Evolutionary conservation across 805 yeast genomes (phyloP).

Genomic region (Suhomyces sp.): DNA sequence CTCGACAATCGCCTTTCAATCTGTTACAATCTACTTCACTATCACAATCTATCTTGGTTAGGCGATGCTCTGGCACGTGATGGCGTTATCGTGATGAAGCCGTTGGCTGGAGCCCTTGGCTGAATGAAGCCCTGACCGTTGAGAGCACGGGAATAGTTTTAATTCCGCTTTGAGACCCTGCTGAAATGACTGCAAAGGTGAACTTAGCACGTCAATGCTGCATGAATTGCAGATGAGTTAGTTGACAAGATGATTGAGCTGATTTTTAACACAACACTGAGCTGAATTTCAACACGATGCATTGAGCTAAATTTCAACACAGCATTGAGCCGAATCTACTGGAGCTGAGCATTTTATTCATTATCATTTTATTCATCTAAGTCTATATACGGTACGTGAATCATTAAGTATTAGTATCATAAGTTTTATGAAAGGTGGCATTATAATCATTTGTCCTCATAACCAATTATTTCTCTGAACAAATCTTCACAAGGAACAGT

Average conservation of each 20-base stretch:
- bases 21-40: neutral
- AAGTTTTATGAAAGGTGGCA: neutral
- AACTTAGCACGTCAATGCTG: neutral
- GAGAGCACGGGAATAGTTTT: neutral
- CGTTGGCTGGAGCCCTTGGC: neutral
- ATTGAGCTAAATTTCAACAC: no score
- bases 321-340: no score
- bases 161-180: neutral
- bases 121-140: neutral
- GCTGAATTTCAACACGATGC: no score
- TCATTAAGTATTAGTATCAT: slow-evolving; percentile 3
- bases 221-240: neutral
- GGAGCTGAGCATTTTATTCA: neutral
- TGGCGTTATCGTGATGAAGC: neutral
- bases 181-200: neutral
- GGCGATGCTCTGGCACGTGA: neutral
- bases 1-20: neutral
- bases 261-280: no score
- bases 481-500: slow-evolving; percentile 75
- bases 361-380: neutral
- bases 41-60: neutral
- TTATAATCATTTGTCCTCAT: slow-evolving; percentile 17
- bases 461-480: slow-evolving; percentile 72
- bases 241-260: neutral
- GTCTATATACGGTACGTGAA: slow-evolving; percentile 2